Evolutionary conservation across 2,329 filamentous ascomycete species (phyloP), one percentile per base, ranked within the genome.

Genomic region (Penicillium brasilianum): DNA sequence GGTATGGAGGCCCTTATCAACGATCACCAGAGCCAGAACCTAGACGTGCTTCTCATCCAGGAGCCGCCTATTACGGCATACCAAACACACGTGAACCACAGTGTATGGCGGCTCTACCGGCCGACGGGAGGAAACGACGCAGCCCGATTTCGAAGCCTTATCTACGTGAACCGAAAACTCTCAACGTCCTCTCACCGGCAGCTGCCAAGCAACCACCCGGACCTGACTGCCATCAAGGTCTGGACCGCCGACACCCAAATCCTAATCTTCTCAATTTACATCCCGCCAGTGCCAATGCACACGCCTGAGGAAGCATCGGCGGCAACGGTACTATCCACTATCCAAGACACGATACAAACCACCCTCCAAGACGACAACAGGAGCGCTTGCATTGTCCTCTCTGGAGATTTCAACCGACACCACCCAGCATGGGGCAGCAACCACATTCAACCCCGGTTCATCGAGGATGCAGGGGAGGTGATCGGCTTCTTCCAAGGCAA

Each of bases 1-100:
- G 50, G 59, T 4, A 74, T 73, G 60, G 67, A 73, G 54, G 71
- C 66, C 14, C 69, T 74, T 10, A 70, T 74, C 39, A 73, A 72
- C 34, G 59, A 74, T 44, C 58, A 51, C 25, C 36, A 65, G 18
- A 73, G 52, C 44, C 57, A 68, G 44, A 57, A 68, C 16, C 65
- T 74, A 2, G 68, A 74, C 25, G 41, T 74, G 0, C 59, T 68
- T 5, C 58, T 69, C 0, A 68, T 69, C 48, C 53, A 70, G 18
- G 63, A 67, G 57, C 64, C 57, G 6, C 58, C 59, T 1, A 58
- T 62, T 9, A 68, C 64, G 0, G 34, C 57, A 1, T 70, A 66
- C 39, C 41, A 28, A 9, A 67, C 59, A 30, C 41, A 74, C 53
- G 55, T 72, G 0, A 70, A 69, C 55, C 59, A 74, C 46, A 70